These are phyloP conservation scores for Colletotrichum sublineola DNA, from an alignment of 2,329 filamentous ascomycete species.

Conservation along the genomic window DNA sequence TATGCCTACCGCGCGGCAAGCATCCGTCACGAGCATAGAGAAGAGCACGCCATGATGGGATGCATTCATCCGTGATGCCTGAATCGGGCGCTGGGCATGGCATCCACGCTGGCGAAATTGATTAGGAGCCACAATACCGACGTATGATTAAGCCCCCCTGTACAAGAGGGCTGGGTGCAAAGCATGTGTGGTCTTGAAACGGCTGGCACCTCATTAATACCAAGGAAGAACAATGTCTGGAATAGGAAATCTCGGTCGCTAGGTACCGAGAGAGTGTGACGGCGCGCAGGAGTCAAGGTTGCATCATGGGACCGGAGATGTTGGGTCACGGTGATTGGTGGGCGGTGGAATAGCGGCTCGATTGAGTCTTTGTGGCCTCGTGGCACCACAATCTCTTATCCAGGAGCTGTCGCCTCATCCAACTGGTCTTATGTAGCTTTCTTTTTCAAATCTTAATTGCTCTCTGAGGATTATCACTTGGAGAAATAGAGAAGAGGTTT, in stretches of 20 bases:
- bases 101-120: slow-evolving; percentile 1
- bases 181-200: slow-evolving; percentile 20
- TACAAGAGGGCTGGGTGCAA: neutral
- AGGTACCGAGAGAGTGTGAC: slow-evolving; percentile 36
- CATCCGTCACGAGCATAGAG: slow-evolving; percentile 24
- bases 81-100: slow-evolving; percentile 24
- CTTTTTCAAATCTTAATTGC: neutral
- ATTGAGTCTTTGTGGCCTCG: neutral
- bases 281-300: slow-evolving; percentile 21
- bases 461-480: neutral
- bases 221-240: slow-evolving; percentile 21
- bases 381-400: neutral
- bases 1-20: neutral
- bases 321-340: slow-evolving; percentile 25
- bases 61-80: slow-evolving; percentile 39
- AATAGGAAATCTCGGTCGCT: slow-evolving; percentile 40
- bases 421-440: neutral
- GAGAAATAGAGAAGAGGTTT: neutral
- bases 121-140: slow-evolving; percentile 23
- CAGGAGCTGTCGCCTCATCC: neutral
- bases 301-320: slow-evolving; percentile 26
- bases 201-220: slow-evolving; percentile 7
- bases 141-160: neutral
- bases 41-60: slow-evolving; percentile 25
- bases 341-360: neutral